Base-by-base conservation (phyloP, 495 filamentous ascomycete genomes). In the Friedmanniomyces simplex region DNA sequence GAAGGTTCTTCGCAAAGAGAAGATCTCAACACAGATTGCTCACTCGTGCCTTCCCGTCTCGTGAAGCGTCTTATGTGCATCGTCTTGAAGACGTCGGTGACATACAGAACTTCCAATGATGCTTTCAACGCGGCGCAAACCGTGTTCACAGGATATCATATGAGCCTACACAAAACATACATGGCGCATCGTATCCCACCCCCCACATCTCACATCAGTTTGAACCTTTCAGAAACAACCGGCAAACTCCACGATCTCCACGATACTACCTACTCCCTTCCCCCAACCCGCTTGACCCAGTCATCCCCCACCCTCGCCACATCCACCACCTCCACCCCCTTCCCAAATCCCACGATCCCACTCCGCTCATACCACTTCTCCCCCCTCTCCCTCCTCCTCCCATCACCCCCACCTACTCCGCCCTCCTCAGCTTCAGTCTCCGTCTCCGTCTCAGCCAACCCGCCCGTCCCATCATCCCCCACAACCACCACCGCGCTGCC, bases 271-370 rank as follows among this genome's bases (percentile, higher is more conserved):
- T 50, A 71, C 49, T 68, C 62, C 56, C 64, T 51, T 16, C 83
- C 85, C 63, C 78, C 78, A 58, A 91, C 81, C 54, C 89, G 76
- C 61, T 85, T 78, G 54, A 75, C 76, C 88, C 88, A 96, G 67
- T 96, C 89, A 60, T 95, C 89, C 21, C 85, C 83, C 25, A 89
- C 77, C 48, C 83, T 74, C 58, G 82, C 71, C 26, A 80, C 84
- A 66, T 96, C 90, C 2, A 95, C 86, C 13, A 96, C 82, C 39
- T 94, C 85, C 24, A 96, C 82, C 1, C 87, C 87, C 68, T 91
- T 84, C 1, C 90, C 90, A 46, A 89, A 74, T 12, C 91, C 90
- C 21, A 91, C 91, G 34, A 83, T 80, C 28, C 86, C 84, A 64
- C 86, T 82, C 50, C 79, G 77, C 64, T 91, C 81, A 87, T 88